Percentiles rank a stretch among this genome's conserved stretches.
Evolutionary conservation across 1,284 basidiomycete genomes (phyloP).

Genomic region (Trichosporon coremiiforme): DNA sequence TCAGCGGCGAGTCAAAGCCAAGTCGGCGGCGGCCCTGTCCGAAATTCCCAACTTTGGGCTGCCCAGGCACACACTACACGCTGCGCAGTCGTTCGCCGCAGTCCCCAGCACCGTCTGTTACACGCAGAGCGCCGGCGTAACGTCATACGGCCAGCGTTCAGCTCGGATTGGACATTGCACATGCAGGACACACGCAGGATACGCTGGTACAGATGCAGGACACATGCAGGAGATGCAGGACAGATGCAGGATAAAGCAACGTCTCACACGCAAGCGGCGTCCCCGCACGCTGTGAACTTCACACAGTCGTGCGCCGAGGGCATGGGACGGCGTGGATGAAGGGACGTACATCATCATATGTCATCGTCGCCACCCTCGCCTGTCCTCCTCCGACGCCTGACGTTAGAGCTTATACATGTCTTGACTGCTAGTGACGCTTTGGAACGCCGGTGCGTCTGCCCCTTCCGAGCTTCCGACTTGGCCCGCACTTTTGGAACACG

Average conservation of each 20-base stretch:
- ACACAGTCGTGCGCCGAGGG: not conserved
- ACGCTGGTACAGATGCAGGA: not conserved
- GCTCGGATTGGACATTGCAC: not conserved
- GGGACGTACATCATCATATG: not conserved
- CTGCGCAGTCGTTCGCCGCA: no score
- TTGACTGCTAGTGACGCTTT: not conserved
- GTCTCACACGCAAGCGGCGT: not conserved
- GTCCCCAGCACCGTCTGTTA: no score
- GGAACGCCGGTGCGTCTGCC: not conserved
- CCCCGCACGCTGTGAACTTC: not conserved
- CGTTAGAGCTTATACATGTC: not conserved
- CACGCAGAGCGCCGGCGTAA: not conserved
- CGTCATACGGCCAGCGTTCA: not conserved
- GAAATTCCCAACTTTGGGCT: conserved; percentile 8
- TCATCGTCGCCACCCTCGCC: not conserved
- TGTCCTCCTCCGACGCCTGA: not conserved
- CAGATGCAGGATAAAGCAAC: not conserved
- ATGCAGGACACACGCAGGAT: not conserved
- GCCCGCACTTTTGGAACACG: not conserved
- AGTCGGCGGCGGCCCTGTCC: not conserved
- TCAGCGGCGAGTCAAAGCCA: no score
- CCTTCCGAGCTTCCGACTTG: no score
- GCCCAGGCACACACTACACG: not conserved
- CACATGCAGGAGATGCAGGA: not conserved
- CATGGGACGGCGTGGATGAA: not conserved